phyloP scores from a whole-genome alignment of 495 filamentous ascomycete species.

The Corynascus novoguineensis region DNA sequence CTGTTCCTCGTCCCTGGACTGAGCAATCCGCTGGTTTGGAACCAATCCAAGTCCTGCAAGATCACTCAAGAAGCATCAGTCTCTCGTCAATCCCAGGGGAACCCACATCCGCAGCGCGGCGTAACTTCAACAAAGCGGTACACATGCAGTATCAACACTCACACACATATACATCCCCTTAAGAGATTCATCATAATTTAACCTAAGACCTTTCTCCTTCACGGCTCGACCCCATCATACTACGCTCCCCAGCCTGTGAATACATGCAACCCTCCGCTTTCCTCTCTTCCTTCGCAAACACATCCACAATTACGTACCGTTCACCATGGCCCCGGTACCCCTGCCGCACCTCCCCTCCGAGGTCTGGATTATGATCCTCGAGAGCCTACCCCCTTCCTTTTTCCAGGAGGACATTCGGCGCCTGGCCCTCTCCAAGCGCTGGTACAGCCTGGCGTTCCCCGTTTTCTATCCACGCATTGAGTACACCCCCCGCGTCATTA shows the following conservation, averaged over 20 bases:
- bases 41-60: neutral
- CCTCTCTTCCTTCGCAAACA: no score
- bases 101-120: no score
- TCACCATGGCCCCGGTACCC: neutral
- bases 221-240: no score
- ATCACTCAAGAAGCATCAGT: neutral
- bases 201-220: no score
- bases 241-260: no score
- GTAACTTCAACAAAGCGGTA: no score
- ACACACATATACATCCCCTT: no score
- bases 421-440: slow-evolving; percentile 19
- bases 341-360: slow-evolving; percentile 18
- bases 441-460: slow-evolving; percentile 22
- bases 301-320: neutral
- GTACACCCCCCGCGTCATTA: slow-evolving; percentile 22
- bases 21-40: neutral
- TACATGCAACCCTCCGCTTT: no score
- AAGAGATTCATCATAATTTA: no score
- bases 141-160: no score
- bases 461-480: slow-evolving; percentile 18
- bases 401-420: slow-evolving; percentile 23
- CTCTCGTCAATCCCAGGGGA: neutral
- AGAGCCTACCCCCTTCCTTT: slow-evolving; percentile 16
- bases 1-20: neutral
- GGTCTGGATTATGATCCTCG: slow-evolving; percentile 23